Evolutionary conservation across 148 eudicot species (phyloP).

Genomic region (Tetragonia tetragonoides): DNA sequence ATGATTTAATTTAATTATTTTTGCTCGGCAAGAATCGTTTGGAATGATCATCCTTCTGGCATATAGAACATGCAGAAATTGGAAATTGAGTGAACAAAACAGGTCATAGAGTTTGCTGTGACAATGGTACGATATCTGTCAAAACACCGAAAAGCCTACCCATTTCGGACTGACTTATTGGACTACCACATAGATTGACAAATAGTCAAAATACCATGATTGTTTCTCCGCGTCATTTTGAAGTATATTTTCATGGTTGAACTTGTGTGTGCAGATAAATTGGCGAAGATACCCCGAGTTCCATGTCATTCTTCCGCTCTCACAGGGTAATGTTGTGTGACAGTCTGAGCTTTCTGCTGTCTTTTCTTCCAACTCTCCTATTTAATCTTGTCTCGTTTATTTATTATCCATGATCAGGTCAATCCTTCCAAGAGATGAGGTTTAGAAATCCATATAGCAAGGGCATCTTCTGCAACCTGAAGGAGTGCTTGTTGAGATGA

Average conservation of each 20-base stretch:
- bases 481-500: constrained; percentile 38
- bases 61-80: constrained; percentile 3
- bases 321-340: constrained; percentile 22
- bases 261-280: constrained; percentile 50
- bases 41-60: background rate
- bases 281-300: constrained; percentile 84
- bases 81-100: background rate
- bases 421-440: constrained; percentile 24
- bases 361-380: background rate
- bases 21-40: no score
- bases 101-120: background rate
- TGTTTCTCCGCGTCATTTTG: no score
- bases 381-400: background rate
- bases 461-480: constrained; percentile 48
- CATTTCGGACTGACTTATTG: background rate
- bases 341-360: background rate
- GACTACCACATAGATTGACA: no score
- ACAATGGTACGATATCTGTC: no score
- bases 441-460: constrained; percentile 68
- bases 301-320: constrained; percentile 30
- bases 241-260: background rate
- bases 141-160: background rate
- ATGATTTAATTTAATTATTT: no score
- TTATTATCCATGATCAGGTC: constrained; percentile 30
- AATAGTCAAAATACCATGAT: no score